Conservation (phyloP, 768 basidiomycete species). For the Leccinum variicolor region DNA sequence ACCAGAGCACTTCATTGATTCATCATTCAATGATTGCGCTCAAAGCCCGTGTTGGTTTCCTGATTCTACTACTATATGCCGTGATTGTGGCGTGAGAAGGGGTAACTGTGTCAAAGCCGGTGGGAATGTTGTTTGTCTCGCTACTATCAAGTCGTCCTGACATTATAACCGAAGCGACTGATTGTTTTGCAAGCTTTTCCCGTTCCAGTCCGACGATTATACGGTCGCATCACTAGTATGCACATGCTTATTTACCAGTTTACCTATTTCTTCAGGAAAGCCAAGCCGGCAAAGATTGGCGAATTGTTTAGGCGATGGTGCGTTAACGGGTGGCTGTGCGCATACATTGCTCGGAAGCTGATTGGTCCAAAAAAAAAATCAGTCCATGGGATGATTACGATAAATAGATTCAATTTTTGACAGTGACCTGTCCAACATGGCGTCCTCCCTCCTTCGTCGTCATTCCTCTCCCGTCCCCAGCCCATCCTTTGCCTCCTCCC, state of each 20-base stretch:
- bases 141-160: not conserved
- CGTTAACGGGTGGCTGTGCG: conserved; percentile 14
- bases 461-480: conserved; percentile 32
- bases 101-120: too few species aligned
- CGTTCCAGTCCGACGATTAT: too few species aligned
- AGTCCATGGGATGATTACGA: not conserved
- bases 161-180: too few species aligned
- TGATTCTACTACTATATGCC: too few species aligned
- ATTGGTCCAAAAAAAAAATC: not conserved
- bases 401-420: not conserved
- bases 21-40: too few species aligned
- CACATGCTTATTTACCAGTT: too few species aligned
- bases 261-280: too few species aligned
- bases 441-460: conserved; percentile 26
- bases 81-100: not conserved
- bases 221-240: too few species aligned
- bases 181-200: not conserved
- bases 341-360: not conserved
- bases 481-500: conserved; percentile 43
- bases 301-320: too few species aligned
- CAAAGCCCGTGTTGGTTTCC: too few species aligned
- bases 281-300: too few species aligned
- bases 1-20: too few species aligned
- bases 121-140: not conserved
- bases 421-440: conserved; percentile 25